Evolutionary conservation across 1,284 basidiomycete species (phyloP), one percentile per base, ranked within the genome.

Genomic region (Xerocomus minutiporus): DNA sequence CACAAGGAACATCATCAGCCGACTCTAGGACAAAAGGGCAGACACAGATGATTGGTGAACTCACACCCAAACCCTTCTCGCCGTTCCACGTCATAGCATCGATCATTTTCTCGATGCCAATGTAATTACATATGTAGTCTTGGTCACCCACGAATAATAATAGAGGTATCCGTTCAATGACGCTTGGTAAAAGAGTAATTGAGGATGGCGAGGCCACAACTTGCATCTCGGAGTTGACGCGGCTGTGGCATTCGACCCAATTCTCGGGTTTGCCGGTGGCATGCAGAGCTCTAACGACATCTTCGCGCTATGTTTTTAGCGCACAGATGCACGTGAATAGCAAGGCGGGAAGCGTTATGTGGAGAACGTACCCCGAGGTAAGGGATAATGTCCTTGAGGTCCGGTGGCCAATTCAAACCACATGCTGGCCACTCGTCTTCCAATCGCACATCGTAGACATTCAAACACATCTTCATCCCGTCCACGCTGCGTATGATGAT

Each of bases 371-470:
- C 93, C 26, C 80, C 82, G 12, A 99, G 81, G 66, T 95, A 97
- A 4, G 75, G 73, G 40, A 86, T 88, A 36, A 97, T 78, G 45
- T 87, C 83, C 8, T 76, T 69, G 25, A 99, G 80, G 59, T 93
- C 92, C n/a, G 87, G 85, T 4, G 96, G 96, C 96, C 96, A 99
- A 70, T 96, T 96, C 92, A 98, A 91, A 1, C 96, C 96, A 70
- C 96, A 99, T 3, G 84, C 86, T n/a, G 95, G 95, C 44, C 70
- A 75, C 12, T 78, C 79, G 67, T 99, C 97, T 51, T 88, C 83
- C 28, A 92, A 73, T 32, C 97, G 86, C 20, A 98, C 83, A 65
- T 99, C 97, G 64, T 99, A 99, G 43, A 98, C 84, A 69, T 99
- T 99, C 62, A 95, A 77, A 70, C 96, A 99, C 71, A 83, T 87